These are phyloP conservation scores for Leucocoprinus leucothites DNA, from an alignment of 768 basidiomycete genomes.

Conservation along the genomic window DNA sequence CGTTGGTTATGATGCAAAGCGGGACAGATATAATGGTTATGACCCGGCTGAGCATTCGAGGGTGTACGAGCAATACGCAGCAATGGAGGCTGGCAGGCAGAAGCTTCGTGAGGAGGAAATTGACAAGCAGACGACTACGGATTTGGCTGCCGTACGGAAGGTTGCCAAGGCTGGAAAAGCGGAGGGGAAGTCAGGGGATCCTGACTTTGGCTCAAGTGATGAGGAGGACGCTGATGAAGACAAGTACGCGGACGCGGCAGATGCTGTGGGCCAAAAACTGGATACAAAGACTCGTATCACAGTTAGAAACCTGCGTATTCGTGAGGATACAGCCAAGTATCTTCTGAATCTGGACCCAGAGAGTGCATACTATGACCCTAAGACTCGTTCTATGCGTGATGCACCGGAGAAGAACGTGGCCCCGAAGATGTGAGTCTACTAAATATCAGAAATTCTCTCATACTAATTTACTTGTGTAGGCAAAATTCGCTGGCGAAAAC, in stretches of 20 bases:
- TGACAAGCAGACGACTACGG: constrained; percentile 94
- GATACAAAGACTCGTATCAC: constrained; percentile 99
- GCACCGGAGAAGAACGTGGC: constrained; percentile 76
- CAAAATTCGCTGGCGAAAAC: constrained; percentile 94
- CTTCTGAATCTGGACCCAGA: constrained; percentile 94
- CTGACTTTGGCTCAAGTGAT: constrained; percentile 94
- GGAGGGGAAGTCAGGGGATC: constrained; percentile 69
- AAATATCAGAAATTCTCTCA: background rate
- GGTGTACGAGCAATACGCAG: constrained; percentile 93
- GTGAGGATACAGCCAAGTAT: constrained; percentile 99
- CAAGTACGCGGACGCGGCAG: constrained; percentile 97
- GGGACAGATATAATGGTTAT: constrained; percentile 99
- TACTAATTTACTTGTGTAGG: constrained; percentile 37
- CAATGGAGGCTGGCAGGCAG: constrained; percentile 86
- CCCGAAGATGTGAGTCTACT: constrained; percentile 74
- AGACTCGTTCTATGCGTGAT: constrained; percentile 99
- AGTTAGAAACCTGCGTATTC: constrained; percentile 95
- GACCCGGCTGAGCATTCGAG: constrained; percentile 82
- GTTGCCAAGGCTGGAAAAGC: constrained; percentile 88
- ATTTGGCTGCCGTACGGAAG: constrained; percentile 86
- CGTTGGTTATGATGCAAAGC: constrained; percentile 85
- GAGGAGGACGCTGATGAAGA: constrained; percentile 97
- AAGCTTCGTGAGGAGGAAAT: constrained; percentile 95
- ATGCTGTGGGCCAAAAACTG: constrained; percentile 96
- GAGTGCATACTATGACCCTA: constrained; percentile 98